These are phyloP conservation scores for Lactarius evosmus DNA, from an alignment of 768 basidiomycete species.

Conservation along the genomic window DNA sequence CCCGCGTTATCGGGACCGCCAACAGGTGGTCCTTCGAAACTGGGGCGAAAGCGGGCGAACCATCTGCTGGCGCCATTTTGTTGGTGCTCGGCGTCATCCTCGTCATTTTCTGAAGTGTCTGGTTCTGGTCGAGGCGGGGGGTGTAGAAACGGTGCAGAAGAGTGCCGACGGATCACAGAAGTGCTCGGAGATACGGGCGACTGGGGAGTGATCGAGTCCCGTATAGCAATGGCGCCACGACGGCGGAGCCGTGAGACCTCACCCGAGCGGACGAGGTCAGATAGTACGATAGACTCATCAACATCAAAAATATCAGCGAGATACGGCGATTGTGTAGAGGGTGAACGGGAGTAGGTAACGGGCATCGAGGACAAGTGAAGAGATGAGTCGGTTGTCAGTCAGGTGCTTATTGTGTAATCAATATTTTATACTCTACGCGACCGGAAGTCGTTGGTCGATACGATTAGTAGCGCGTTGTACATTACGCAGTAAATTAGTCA, in stretches of 20 bases:
- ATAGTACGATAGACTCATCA: conserved; percentile 68
- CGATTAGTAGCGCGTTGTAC: background rate
- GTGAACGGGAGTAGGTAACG: conserved; percentile 23
- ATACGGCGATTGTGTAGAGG: conserved; percentile 7
- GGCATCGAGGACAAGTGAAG: conserved; percentile 22
- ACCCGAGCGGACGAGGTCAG: conserved; percentile 69
- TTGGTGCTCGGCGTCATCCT: conserved; percentile 17
- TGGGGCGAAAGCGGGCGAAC: conserved; percentile 20
- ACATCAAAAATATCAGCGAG: conserved; percentile 40
- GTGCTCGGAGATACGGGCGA: conserved; percentile 11
- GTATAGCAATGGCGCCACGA: conserved; percentile 64
- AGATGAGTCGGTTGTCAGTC: background rate
- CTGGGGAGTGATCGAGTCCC: conserved; percentile 30
- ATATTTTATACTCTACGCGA: background rate
- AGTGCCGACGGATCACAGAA: background rate
- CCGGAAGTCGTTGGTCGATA: background rate
- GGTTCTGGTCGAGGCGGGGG: conserved; percentile 14
- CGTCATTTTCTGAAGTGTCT: conserved; percentile 19
- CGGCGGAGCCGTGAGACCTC: conserved; percentile 72
- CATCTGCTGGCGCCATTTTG: conserved; percentile 19
- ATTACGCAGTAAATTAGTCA: background rate
- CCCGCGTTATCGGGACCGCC: conserved; percentile 17
- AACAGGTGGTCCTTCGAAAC: conserved; percentile 14
- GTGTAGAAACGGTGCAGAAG: conserved; percentile 7
- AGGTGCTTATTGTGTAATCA: conserved; percentile 5